phyloP scores from a whole-genome alignment of 108 stramenopile species.

The Epipyxis sp. region DNA sequence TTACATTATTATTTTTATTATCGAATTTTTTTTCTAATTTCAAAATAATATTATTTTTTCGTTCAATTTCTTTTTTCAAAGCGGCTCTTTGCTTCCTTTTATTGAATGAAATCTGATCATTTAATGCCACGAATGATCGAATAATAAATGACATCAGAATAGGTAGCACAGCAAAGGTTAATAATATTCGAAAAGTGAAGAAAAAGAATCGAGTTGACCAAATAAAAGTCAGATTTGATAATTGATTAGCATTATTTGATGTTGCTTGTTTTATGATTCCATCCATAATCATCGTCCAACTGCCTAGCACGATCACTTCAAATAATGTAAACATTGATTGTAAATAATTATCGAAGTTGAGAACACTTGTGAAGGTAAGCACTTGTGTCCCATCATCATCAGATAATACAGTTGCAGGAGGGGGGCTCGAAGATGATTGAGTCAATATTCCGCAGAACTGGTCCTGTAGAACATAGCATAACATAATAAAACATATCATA shows the following conservation, averaged over 20 bases:
- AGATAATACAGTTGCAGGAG: not conserved
- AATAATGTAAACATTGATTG: constrained; percentile 26
- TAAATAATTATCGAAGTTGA: not conserved
- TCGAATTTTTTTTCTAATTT: not conserved
- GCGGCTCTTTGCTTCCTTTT: not conserved
- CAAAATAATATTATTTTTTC: not conserved
- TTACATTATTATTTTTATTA: not conserved
- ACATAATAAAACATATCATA: too few species aligned
- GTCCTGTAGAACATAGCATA: too few species aligned
- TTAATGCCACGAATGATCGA: not conserved
- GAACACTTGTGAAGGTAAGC: not conserved
- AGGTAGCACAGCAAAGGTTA: not conserved
- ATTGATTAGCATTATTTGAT: not conserved
- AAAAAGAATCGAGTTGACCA: not conserved
- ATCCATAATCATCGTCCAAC: constrained; percentile 32
- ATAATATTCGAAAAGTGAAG: not conserved
- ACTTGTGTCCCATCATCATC: not conserved
- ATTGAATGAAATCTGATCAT: not conserved
- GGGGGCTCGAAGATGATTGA: too few species aligned
- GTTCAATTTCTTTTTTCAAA: not conserved
- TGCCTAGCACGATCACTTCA: constrained; percentile 16
- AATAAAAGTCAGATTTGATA: not conserved
- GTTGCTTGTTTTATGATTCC: not conserved
- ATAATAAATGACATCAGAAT: not conserved
- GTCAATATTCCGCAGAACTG: too few species aligned